These are phyloP conservation scores for Amanita brunnescens DNA, from an alignment of 768 basidiomycete genomes.

Conservation along the genomic window DNA sequence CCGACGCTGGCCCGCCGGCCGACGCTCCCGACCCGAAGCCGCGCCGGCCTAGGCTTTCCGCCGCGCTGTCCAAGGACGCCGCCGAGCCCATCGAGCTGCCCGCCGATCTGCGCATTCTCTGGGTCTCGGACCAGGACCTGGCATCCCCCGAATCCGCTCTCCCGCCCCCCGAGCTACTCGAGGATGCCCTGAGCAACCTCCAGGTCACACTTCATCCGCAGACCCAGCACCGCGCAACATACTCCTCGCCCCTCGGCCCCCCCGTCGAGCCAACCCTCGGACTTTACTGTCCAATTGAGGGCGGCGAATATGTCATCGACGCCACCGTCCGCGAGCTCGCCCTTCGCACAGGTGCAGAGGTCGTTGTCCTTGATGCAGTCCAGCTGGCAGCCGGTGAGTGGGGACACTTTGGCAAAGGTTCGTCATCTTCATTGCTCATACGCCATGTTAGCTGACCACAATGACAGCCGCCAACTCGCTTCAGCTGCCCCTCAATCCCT, in stretches of 20 bases:
- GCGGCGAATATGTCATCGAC: slow-evolving; percentile 77
- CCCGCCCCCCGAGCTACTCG: slow-evolving; percentile 68
- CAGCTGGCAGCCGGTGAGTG: slow-evolving; percentile 85
- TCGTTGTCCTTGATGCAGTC: slow-evolving; percentile 75
- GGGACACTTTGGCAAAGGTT: slow-evolving; percentile 78
- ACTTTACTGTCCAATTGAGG: slow-evolving; percentile 78
- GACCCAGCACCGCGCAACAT: slow-evolving; percentile 66
- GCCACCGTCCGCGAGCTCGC: slow-evolving; percentile 75
- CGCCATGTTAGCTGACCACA: neutral
- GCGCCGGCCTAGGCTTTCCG: slow-evolving; percentile 25
- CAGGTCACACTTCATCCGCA: slow-evolving; percentile 75
- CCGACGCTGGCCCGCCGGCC: slow-evolving; percentile 20
- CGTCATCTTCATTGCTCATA: slow-evolving; percentile 7
- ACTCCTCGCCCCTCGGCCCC: slow-evolving; percentile 42
- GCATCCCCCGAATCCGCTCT: slow-evolving; percentile 28
- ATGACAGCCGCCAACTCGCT: slow-evolving; percentile 59
- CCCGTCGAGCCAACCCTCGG: slow-evolving; percentile 75
- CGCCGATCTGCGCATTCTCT: slow-evolving; percentile 52
- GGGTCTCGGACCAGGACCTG: slow-evolving; percentile 41
- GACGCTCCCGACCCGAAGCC: slow-evolving; percentile 38
- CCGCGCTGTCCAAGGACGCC: slow-evolving; percentile 26
- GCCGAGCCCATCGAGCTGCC: slow-evolving; percentile 47
- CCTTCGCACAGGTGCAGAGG: slow-evolving; percentile 63
- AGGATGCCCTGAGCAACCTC: slow-evolving; percentile 69
- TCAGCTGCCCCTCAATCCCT: slow-evolving; percentile 63